phyloP scores from a whole-genome alignment of 2,329 filamentous ascomycete genomes.

The Microsporum canis region DNA sequence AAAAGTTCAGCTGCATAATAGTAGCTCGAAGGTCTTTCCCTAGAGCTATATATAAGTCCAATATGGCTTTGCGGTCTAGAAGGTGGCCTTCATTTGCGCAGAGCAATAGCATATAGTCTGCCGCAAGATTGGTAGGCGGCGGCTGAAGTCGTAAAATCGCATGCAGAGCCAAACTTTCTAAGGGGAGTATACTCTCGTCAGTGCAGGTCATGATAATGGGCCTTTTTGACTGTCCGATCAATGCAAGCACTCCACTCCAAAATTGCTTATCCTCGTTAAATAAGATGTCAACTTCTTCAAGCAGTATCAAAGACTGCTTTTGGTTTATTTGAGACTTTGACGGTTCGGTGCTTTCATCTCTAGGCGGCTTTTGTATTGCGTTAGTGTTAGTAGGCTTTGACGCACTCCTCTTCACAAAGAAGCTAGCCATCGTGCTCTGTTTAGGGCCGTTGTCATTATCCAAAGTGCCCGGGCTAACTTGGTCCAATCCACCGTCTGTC shows the following conservation, averaged over 20 bases:
- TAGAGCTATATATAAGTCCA: slow-evolving; percentile 58
- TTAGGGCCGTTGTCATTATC: slow-evolving; percentile 47
- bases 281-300: slow-evolving; percentile 87
- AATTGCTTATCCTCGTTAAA: slow-evolving; percentile 96
- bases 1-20: slow-evolving; percentile 78
- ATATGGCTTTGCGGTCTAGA: slow-evolving; percentile 55
- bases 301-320: slow-evolving; percentile 75
- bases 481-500: slow-evolving; percentile 28
- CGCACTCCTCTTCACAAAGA: slow-evolving; percentile 54
- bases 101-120: slow-evolving; percentile 69
- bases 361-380: background rate
- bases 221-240: slow-evolving; percentile 75
- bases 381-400: slow-evolving; percentile 10
- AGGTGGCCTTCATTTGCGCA: slow-evolving; percentile 85
- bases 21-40: slow-evolving; percentile 64
- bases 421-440: slow-evolving; percentile 68
- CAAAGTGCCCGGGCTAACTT: background rate
- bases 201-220: slow-evolving; percentile 95
- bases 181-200: slow-evolving; percentile 69
- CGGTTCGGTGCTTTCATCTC: slow-evolving; percentile 8
- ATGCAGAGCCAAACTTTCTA: slow-evolving; percentile 64
- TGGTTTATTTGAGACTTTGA: slow-evolving; percentile 15
- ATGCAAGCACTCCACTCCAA: slow-evolving; percentile 66
- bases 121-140: slow-evolving; percentile 55
- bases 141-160: slow-evolving; percentile 67